phyloP scores from a whole-genome alignment of 2,329 filamentous ascomycete species.

The Fusarium chlamydosporum region DNA sequence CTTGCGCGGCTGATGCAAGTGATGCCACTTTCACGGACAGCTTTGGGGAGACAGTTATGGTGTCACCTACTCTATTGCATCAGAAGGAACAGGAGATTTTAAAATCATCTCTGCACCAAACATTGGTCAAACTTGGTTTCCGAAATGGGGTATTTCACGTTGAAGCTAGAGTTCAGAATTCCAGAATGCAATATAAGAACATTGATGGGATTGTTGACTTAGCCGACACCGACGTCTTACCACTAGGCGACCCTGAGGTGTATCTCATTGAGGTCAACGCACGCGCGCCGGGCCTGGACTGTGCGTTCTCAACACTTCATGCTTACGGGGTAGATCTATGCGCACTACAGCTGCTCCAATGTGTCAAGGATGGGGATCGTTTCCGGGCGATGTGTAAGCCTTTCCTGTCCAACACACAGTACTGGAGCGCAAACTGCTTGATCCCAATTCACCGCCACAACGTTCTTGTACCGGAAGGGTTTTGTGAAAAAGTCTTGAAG shows the following conservation, averaged over 20 bases:
- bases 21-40: not conserved
- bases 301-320: not conserved
- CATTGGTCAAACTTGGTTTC: not conserved
- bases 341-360: not conserved
- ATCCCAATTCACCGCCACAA: conserved; percentile 9
- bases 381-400: conserved; percentile 1
- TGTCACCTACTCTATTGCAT: not conserved
- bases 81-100: not conserved
- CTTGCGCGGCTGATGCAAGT: not conserved
- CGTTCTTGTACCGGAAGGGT: not conserved
- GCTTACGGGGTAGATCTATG: conserved; percentile 1
- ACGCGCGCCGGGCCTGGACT: not conserved
- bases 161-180: not conserved
- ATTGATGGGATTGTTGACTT: not conserved
- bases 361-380: not conserved
- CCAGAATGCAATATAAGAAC: not conserved
- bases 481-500: not conserved
- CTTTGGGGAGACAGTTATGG: conserved; percentile 8
- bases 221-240: not conserved
- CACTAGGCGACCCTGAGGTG: not conserved
- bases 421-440: conserved; percentile 5
- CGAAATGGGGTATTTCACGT: conserved; percentile 4
- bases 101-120: not conserved
- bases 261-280: conserved; percentile 6
- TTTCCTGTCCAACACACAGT: conserved; percentile 1